phyloP scores from a whole-genome alignment of 306 rosid genomes.

The Pachyrhizus erosus region DNA sequence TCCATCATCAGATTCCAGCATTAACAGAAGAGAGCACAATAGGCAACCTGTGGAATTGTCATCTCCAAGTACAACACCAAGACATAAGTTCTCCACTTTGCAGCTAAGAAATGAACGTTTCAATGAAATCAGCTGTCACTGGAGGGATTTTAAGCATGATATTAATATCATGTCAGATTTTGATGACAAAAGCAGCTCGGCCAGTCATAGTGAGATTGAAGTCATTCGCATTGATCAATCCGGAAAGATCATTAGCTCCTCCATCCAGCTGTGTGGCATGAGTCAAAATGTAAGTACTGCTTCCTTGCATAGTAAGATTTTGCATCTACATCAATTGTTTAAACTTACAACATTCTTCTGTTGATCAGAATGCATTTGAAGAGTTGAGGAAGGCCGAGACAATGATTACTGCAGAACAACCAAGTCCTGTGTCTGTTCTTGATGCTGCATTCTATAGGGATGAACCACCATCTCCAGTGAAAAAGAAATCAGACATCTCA shows the following conservation, averaged over 20 bases:
- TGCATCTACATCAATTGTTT: slow-evolving; percentile 28
- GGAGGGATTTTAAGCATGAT: slow-evolving; percentile 50
- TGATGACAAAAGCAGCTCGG: slow-evolving; percentile 50
- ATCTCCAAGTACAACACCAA: slow-evolving; percentile 53
- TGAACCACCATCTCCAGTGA: slow-evolving; percentile 93
- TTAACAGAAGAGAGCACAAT: slow-evolving; percentile 50
- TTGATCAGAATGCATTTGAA: slow-evolving; percentile 55
- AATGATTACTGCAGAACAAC: slow-evolving; percentile 66
- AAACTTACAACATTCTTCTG: slow-evolving; percentile 40
- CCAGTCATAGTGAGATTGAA: slow-evolving; percentile 47
- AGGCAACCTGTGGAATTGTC: slow-evolving; percentile 46
- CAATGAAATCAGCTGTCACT: slow-evolving; percentile 45
- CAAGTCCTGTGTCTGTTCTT: slow-evolving; percentile 94
- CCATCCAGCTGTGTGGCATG: slow-evolving; percentile 43
- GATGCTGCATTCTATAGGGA: slow-evolving; percentile 85
- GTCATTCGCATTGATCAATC: slow-evolving; percentile 51
- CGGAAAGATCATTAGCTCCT: slow-evolving; percentile 35
- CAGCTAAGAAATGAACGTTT: slow-evolving; percentile 51
- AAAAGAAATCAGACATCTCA: slow-evolving; percentile 68
- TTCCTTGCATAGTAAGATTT: slow-evolving; percentile 16
- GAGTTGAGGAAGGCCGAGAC: slow-evolving; percentile 54
- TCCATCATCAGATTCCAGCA: slow-evolving; percentile 57
- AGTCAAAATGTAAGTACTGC: slow-evolving; percentile 57
- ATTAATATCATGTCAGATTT: slow-evolving; percentile 58
- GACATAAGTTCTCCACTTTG: slow-evolving; percentile 52